Percentiles rank a stretch among this genome's conserved stretches.
phyloP scores from a whole-genome alignment of 225 moss, liverwort and hornwort genomes.

The Asterella californica region DNA sequence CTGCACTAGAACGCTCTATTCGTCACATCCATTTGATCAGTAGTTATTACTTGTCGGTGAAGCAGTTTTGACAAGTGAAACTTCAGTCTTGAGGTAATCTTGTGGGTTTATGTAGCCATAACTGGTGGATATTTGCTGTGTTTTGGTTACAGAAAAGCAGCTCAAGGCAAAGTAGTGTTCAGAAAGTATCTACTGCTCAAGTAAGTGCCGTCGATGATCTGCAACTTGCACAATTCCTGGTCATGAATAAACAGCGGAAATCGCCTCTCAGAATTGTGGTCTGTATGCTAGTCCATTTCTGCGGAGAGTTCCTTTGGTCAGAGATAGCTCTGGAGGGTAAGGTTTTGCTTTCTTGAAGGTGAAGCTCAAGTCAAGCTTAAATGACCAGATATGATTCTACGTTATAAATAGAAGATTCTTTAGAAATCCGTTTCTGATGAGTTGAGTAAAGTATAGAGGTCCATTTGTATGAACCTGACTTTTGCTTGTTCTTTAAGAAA shows the following conservation, averaged over 20 bases:
- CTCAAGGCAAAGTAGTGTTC: conserved; percentile 61
- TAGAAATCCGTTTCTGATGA: not conserved
- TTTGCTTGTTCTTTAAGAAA: not conserved
- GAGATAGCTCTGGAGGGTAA: not conserved
- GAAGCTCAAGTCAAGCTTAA: not conserved
- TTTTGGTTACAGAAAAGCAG: conserved; percentile 86
- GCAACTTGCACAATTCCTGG: not conserved
- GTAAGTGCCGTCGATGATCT: conserved; percentile 27
- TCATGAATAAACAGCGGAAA: not conserved
- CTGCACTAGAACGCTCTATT: too few relatives aligned
- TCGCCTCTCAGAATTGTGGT: not conserved
- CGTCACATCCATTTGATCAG: not conserved
- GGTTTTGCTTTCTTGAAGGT: not conserved
- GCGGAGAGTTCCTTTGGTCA: not conserved
- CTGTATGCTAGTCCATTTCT: not conserved
- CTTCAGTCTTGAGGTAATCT: not conserved
- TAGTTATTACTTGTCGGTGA: not conserved
- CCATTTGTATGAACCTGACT: not conserved
- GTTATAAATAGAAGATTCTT: not conserved
- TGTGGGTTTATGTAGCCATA: not conserved
- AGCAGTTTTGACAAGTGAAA: not conserved
- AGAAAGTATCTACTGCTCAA: conserved; percentile 85
- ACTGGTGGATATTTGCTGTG: conserved; percentile 3
- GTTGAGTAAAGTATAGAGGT: too few relatives aligned
- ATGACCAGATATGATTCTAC: not conserved